Base-by-base conservation (phyloP, 257 asterid species). In the Verbascum thapsus region DNA sequence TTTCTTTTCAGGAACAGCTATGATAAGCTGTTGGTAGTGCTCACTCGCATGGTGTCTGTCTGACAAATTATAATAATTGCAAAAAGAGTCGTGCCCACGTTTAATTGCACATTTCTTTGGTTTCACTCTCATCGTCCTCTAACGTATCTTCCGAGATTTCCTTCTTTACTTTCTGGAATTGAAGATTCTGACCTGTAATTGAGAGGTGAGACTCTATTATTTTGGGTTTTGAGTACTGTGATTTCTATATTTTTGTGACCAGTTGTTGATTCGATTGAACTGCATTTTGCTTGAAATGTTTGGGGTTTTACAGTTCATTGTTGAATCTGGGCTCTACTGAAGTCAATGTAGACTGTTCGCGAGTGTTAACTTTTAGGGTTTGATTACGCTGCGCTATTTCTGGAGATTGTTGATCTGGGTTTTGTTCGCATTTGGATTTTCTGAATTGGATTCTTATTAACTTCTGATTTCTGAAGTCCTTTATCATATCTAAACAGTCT, bases 1-100 rank as follows among this genome's bases (percentile, higher is more conserved):
- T n/a, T n/a, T n/a, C n/a, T 74, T 54, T 47, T 38, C 40, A 35
- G 23, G 41, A 43, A 76, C 69, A 67, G 78, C 71, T 70, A 18
- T 57, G n/a, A n/a, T n/a, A 37, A 64, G 58, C 62, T 66, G 57
- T 72, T 58, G 41, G 17, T 11, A 35, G 72, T 50, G 80, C 65
- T 39, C 71, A 8, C 53, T 52, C 58, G 64, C 73, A 66, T 56
- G 63, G 60, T 72, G 78, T 48, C 62, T 58, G 40, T 69, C 55
- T 1, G 70, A 53, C 62, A 17, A 23, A 38, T 53, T 69, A 57
- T 53, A 22, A 10, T 54, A 22, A 39, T 54, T 56, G 22, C 45
- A 71, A 35, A 67, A 51, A 72, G 40, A 68, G 87, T 80, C 57
- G 80, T 68, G 50, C 53, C 80, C 92, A 82, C 83, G 94, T 82